phyloP scores from a whole-genome alignment of 2,329 filamentous ascomycete genomes.

The Corniculantispora saksenae region DNA sequence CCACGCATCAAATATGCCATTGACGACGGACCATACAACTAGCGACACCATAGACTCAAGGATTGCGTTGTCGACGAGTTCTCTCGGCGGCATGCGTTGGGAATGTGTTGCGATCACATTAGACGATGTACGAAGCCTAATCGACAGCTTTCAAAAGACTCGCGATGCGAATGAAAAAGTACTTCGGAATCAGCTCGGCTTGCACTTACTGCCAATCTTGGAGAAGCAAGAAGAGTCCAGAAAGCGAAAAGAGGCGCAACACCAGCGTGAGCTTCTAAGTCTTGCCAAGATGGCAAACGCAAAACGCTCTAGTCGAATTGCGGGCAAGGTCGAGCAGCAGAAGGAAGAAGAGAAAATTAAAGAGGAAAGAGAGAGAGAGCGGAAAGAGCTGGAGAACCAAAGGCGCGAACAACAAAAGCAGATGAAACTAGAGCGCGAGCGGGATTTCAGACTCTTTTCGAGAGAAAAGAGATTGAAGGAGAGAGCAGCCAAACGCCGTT shows the following conservation, averaged over 20 bases:
- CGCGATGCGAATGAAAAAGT: conserved; percentile 84
- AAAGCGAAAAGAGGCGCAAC: conserved; percentile 66
- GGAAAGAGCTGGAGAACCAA: conserved; percentile 61
- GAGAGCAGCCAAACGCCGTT: conserved; percentile 77
- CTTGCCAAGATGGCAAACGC: conserved; percentile 88
- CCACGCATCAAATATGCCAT: conserved; percentile 39
- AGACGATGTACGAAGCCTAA: conserved; percentile 71
- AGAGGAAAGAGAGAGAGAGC: conserved; percentile 60
- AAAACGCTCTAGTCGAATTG: conserved; percentile 89
- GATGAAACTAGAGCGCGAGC: conserved; percentile 65
- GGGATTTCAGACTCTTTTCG: conserved; percentile 78
- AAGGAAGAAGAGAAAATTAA: conserved; percentile 69
- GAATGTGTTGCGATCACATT: conserved; percentile 86
- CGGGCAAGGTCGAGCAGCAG: conserved; percentile 76
- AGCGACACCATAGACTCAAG: conserved; percentile 33
- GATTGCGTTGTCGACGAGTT: conserved; percentile 52
- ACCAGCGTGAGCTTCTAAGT: conserved; percentile 77
- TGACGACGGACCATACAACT: conserved; percentile 11
- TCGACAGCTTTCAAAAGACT: conserved; percentile 71
- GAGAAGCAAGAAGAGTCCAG: conserved; percentile 75
- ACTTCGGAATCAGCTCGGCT: conserved; percentile 68
- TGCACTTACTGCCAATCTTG: conserved; percentile 81
- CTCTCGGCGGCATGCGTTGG: conserved; percentile 79
- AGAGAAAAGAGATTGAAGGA: conserved; percentile 84
- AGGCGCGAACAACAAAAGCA: conserved; percentile 66